Conservation (phyloP, 306 rosid genomes). For the Rosa chinensis region DNA sequence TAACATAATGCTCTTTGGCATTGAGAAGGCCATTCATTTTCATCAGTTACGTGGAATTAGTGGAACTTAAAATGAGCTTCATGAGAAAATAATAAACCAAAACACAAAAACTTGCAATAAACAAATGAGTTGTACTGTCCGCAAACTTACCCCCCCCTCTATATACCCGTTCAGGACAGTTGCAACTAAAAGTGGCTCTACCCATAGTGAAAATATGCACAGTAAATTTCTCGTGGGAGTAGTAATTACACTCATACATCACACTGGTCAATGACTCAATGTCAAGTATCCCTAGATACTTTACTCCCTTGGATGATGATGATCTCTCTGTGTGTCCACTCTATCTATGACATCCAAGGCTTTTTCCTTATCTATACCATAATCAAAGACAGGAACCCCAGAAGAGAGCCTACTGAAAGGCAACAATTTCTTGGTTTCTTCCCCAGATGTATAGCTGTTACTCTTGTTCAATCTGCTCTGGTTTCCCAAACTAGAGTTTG, state of each 20-base stretch:
- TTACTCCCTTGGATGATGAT: background rate
- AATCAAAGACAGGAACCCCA: constrained; percentile 53
- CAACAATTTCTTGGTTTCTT: constrained; percentile 41
- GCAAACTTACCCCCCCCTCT: constrained; percentile 1
- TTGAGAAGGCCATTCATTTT: too few species aligned
- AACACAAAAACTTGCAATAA: background rate
- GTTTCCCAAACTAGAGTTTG: constrained; percentile 31
- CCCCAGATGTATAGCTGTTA: constrained; percentile 49
- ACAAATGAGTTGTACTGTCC: background rate
- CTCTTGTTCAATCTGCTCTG: constrained; percentile 50
- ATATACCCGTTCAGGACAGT: background rate
- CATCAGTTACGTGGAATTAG: too few species aligned
- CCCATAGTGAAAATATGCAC: background rate
- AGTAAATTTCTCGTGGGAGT: background rate
- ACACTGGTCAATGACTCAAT: too few species aligned
- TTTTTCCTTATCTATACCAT: constrained; percentile 50
- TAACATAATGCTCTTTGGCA: too few species aligned
- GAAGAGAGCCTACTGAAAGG: constrained; percentile 48
- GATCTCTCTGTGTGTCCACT: constrained; percentile 40
- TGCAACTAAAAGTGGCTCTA: background rate
- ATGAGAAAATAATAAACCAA: background rate
- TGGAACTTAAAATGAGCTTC: too few species aligned
- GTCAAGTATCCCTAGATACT: background rate
- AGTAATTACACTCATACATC: background rate
- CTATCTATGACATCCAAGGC: constrained; percentile 72